Evolutionary conservation across 2,329 filamentous ascomycete genomes (phyloP).

Genomic region (Periconia digitata): DNA sequence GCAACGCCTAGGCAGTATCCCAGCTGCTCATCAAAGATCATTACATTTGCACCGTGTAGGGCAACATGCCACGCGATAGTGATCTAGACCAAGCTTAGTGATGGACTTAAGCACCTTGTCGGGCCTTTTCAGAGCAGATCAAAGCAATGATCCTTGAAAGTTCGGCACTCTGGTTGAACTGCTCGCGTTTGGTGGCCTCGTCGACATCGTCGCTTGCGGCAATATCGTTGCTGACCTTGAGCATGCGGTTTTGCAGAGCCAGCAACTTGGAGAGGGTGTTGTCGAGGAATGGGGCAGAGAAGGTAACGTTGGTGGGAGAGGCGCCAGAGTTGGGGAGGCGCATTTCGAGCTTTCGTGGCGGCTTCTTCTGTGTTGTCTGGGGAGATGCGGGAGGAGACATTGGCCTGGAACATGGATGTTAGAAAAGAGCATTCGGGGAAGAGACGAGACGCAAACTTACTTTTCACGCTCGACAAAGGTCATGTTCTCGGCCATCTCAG

Average conservation of each 20-base stretch:
- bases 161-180: slow-evolving; percentile 53
- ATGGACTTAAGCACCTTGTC: slow-evolving; percentile 42
- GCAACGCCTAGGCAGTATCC: background rate
- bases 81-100: background rate
- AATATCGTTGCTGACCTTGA: slow-evolving; percentile 51
- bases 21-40: background rate
- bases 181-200: slow-evolving; percentile 52
- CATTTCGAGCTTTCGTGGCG: slow-evolving; percentile 54
- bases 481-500: slow-evolving; percentile 56
- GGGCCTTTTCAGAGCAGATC: slow-evolving; percentile 56
- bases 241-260: slow-evolving; percentile 53
- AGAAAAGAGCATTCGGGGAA: slow-evolving; percentile 3
- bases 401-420: slow-evolving; percentile 21
- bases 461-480: slow-evolving; percentile 52
- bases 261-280: slow-evolving; percentile 55
- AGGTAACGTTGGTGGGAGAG: slow-evolving; percentile 46
- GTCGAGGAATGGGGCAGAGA: slow-evolving; percentile 56
- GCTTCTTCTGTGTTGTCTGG: slow-evolving; percentile 37
- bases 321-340: slow-evolving; percentile 42
- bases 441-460: slow-evolving; percentile 20
- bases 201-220: slow-evolving; percentile 48
- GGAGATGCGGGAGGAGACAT: slow-evolving; percentile 22
- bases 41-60: background rate
- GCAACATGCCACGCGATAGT: background rate
- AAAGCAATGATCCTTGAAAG: slow-evolving; percentile 53